Conservation (phyloP, 1,284 basidiomycete species). For the Stygiomarasmius scandens region DNA sequence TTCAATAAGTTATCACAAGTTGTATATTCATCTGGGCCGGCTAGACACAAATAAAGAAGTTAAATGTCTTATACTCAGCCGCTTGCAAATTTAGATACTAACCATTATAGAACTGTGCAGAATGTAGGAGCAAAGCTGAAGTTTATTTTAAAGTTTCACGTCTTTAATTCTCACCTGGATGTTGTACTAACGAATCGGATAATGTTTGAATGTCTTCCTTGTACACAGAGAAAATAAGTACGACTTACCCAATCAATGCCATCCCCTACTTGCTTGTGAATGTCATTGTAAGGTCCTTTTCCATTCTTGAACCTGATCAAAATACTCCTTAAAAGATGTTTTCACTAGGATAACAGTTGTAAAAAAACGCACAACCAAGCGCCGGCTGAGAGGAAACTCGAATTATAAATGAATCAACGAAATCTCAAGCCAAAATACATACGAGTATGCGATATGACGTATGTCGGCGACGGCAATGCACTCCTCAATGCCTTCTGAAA, state of each 20-base stretch:
- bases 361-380: background rate
- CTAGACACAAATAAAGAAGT: background rate
- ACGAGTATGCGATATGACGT: constrained; percentile 2
- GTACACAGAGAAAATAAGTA: background rate
- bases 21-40: background rate
- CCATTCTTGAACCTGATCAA: background rate
- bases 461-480: background rate
- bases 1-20: background rate
- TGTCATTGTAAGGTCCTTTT: background rate
- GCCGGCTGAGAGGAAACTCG: background rate
- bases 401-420: background rate
- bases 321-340: background rate
- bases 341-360: background rate
- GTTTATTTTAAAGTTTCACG: background rate
- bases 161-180: background rate
- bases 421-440: background rate
- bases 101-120: background rate
- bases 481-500: constrained; percentile 3
- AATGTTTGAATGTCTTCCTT: background rate
- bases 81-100: background rate
- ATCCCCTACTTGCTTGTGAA: constrained; percentile 8
- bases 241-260: constrained; percentile 6
- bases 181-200: background rate
- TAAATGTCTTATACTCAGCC: background rate
- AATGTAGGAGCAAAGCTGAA: background rate